Conservation (phyloP, 805 yeast species). For the Saccharomycopsis amapae region DNA sequence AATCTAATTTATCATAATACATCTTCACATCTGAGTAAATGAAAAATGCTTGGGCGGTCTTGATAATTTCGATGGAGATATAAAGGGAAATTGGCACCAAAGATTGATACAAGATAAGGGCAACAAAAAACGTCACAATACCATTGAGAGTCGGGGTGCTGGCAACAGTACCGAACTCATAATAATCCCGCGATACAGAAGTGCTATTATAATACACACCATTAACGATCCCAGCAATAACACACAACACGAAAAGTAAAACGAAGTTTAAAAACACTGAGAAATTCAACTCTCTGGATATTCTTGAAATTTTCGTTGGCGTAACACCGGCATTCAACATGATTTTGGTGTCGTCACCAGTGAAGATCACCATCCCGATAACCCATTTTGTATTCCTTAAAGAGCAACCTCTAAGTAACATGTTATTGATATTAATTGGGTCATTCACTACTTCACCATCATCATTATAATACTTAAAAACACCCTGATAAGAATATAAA, state of each 20-base stretch:
- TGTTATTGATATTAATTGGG: slow-evolving; percentile 51
- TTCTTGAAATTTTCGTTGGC: slow-evolving; percentile 70
- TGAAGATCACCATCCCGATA: slow-evolving; percentile 66
- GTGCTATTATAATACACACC: slow-evolving; percentile 51
- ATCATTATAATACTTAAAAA: slow-evolving; percentile 44
- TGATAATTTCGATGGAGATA: slow-evolving; percentile 75
- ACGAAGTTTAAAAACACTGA: slow-evolving; percentile 62
- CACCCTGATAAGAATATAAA: slow-evolving; percentile 71
- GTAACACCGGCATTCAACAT: slow-evolving; percentile 77
- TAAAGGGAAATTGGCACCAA: slow-evolving; percentile 79
- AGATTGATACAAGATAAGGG: slow-evolving; percentile 68
- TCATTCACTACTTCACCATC: slow-evolving; percentile 41
- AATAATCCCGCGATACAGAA: slow-evolving; percentile 49
- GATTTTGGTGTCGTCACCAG: slow-evolving; percentile 75
- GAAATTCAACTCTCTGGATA: slow-evolving; percentile 63
- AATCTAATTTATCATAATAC: slow-evolving; percentile 64
- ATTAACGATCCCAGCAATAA: slow-evolving; percentile 62
- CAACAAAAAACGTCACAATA: slow-evolving; percentile 64
- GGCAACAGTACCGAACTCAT: slow-evolving; percentile 65
- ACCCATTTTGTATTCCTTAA: slow-evolving; percentile 80
- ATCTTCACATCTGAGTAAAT: slow-evolving; percentile 68
- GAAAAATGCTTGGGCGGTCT: slow-evolving; percentile 75
- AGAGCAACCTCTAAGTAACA: slow-evolving; percentile 69
- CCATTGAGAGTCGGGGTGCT: slow-evolving; percentile 63
- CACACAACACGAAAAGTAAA: slow-evolving; percentile 58